Base-by-base conservation (phyloP, 1,284 basidiomycete species). In the Melanopsichium pennsylvanicum region DNA sequence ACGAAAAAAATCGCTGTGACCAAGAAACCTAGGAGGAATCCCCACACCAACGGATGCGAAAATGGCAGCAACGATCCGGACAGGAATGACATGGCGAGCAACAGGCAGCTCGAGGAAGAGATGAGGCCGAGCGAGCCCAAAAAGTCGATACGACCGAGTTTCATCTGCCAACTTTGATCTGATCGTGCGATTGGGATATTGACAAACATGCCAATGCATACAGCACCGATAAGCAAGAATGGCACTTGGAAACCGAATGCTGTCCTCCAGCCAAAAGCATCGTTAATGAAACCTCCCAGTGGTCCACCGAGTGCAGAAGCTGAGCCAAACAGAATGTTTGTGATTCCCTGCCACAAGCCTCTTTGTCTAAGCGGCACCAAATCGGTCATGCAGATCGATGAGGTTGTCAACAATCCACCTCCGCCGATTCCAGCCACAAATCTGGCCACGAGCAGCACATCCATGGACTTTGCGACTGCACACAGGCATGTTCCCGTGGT, bases 1-100 rank as follows among this genome's bases (percentile, higher is more conserved):
- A 84, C 78, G 22, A 85, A 78, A 25, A 83, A 74, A 16, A 79
- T 86, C 19, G 89, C 54, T 22, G 91, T 83, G 8, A 89, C 58
- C 4, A 84, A 6, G 35, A 70, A 72, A 12, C 42, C 75, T 13
- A 72, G 38, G 13, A 79, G 48, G 36, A 66, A 59, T 7, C 64
- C 62, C 49, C 73, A 44, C 19, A 79, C 78, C 12, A 73, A 19
- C 4, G 54, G 54, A 46, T 76, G 64, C 16, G 38, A 45, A 47
- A 77, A 76, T 2, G 63, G 70, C 21, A 68, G 46, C 49, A 70
- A 47, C 35, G 71, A 72, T 13, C 73, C 75, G 6, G 79, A 79
- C 26, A 80, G 52, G 27, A 64, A 64, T 40, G 72, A 80, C 41
- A 82, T 72, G 15, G 78, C 81, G 31, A 80, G 55, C n/a, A 82